phyloP scores from a whole-genome alignment of 1,284 basidiomycete species.

The Polyporus tsugae region DNA sequence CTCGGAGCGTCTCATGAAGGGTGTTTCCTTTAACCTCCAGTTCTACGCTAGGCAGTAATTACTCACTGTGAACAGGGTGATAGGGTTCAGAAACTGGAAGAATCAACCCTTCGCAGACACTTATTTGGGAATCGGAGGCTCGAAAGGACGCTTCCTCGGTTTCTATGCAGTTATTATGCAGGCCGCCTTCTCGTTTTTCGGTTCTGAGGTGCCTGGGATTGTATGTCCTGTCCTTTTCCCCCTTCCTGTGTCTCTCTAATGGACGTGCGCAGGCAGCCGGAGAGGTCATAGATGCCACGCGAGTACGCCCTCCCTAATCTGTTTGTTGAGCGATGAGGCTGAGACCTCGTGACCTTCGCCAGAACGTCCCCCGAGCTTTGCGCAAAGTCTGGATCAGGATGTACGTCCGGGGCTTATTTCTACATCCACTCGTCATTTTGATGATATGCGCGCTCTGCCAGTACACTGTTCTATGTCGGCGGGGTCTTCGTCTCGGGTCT shows the following conservation, averaged over 20 bases:
- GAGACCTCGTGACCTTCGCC: not conserved
- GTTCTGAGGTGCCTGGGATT: constrained; percentile 43
- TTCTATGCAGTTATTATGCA: constrained; percentile 57
- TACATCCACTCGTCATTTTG: not conserved
- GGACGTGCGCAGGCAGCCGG: constrained; percentile 41
- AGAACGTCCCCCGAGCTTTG: constrained; percentile 53
- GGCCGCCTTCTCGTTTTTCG: constrained; percentile 45
- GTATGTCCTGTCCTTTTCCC: constrained; percentile 29
- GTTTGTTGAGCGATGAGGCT: not conserved
- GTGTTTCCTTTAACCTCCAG: constrained; percentile 12
- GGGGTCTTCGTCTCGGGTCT: constrained; percentile 56
- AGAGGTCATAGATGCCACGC: constrained; percentile 43
- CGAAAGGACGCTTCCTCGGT: constrained; percentile 51
- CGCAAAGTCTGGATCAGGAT: constrained; percentile 64
- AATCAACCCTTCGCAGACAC: constrained; percentile 34
- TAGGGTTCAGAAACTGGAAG: constrained; percentile 37
- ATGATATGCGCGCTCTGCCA: constrained; percentile 11
- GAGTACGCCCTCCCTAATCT: constrained; percentile 28
- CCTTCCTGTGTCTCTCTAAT: not conserved
- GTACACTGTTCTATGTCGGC: constrained; percentile 41
- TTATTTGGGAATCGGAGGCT: constrained; percentile 42
- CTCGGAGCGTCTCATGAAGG: constrained; percentile 38
- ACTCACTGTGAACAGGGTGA: constrained; percentile 13
- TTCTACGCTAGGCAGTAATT: too few species aligned
- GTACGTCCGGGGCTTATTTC: constrained; percentile 33